phyloP scores from a whole-genome alignment of 106 monocot species.

The Platanthera zijinensis region DNA sequence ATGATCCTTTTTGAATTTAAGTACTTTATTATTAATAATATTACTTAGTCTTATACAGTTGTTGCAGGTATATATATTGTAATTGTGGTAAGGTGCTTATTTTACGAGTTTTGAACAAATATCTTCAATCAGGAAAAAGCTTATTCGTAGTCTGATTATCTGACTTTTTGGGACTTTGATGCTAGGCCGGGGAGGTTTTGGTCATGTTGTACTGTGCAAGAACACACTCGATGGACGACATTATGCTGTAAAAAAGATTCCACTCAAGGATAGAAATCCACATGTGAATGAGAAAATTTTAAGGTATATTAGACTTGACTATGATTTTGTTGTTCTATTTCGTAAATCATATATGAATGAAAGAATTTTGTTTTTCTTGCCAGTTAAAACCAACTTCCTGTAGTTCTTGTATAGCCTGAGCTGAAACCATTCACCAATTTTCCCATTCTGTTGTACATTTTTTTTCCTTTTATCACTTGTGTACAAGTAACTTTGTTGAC shows the following conservation, averaged over 20 bases:
- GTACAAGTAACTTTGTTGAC: background rate
- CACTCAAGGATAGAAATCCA: conserved; percentile 70
- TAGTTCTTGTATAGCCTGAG: background rate
- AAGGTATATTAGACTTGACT: conserved; percentile 38
- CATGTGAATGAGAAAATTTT: conserved; percentile 87
- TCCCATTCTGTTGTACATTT: background rate
- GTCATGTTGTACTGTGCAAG: conserved; percentile 88
- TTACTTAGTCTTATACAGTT: background rate
- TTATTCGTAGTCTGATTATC: background rate
- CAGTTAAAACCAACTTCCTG: background rate
- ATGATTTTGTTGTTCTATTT: background rate
- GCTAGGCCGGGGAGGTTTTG: conserved; percentile 93
- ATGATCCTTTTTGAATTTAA: background rate
- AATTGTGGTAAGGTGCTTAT: background rate
- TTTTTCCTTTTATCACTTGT: background rate
- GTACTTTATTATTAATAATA: background rate
- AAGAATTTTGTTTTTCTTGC: background rate
- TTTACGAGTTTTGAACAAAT: background rate
- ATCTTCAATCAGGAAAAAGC: background rate
- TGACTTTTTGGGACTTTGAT: background rate
- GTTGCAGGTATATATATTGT: background rate
- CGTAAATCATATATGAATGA: background rate
- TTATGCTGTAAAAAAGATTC: conserved; percentile 96
- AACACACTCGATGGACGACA: conserved; percentile 93
- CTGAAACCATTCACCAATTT: background rate